Evolutionary conservation across 2,329 filamentous ascomycete species (phyloP), one percentile per base, ranked within the genome.

Genomic region (Colletotrichum endophyticum): DNA sequence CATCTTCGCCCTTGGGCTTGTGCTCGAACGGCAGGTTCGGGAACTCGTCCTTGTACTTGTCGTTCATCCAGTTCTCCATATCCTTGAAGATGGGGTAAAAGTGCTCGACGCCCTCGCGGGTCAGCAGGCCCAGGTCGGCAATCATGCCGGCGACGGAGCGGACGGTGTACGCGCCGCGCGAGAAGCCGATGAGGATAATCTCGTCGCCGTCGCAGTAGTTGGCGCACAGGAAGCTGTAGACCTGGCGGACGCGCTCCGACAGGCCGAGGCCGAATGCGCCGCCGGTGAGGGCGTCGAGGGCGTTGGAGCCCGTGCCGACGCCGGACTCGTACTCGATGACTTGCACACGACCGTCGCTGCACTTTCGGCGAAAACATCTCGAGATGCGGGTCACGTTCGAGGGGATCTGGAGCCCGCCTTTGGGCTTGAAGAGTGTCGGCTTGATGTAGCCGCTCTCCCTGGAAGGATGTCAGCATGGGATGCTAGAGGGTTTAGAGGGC

Each of bases 371-470:
- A 79, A 93, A 88, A 72, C 89, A 90, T 53, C 91, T 88, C 15
- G 89, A 89, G 71, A 93, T 90, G 27, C 91, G 89, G 19, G 91
- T 92, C 57, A 93, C 90, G 77, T 93, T 93, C 66, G 91, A 92
- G 1, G 90, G 89, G 22, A 89, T 82, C 78, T 91, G 88, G 44
- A 89, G 82, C 19, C 81, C 85, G n/a, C 86, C 84, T 49, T 84
- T 78, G 16, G 83, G 82, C 32, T 85, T 83, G 49, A 83, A 80
- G 12, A 86, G 72, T 16, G 82, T 83, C 3, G 85, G 81, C 79
- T 88, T 87, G 53, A 84, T 81, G 78, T 86, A 88, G 62, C 88
- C 88, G 66, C 87, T 87, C 80, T 90, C 88, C 53, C 84, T 85
- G 57, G 64, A 5, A 13, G 30, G 9, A 2, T 1, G n/a, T 64